Evolutionary conservation across 2,329 filamentous ascomycete species (phyloP).

Genomic region (Colletotrichum tropicale): DNA sequence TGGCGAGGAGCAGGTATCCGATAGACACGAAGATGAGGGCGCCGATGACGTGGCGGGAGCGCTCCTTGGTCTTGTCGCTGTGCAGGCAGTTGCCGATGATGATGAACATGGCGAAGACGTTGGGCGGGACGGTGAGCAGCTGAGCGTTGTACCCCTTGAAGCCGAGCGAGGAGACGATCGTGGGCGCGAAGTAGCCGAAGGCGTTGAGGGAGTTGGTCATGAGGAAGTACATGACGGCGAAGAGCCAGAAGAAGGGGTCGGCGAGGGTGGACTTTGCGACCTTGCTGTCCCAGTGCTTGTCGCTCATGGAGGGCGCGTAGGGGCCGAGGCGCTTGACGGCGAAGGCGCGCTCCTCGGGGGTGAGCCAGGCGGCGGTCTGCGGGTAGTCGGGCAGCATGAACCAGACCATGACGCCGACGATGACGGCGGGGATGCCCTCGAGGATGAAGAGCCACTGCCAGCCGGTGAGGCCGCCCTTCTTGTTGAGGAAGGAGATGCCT

Average conservation of each 20-base stretch:
- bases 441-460: conserved; percentile 73
- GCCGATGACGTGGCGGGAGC: conserved; percentile 33
- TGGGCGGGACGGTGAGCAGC: conserved; percentile 39
- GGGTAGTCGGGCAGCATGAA: conserved; percentile 37
- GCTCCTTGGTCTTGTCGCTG: conserved; percentile 33
- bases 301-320: conserved; percentile 34
- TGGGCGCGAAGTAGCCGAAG: conserved; percentile 37
- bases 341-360: conserved; percentile 34
- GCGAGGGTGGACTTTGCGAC: conserved; percentile 33
- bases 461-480: conserved; percentile 49
- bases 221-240: conserved; percentile 32
- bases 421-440: conserved; percentile 35
- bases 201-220: conserved; percentile 39
- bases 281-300: conserved; percentile 37
- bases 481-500: conserved; percentile 51
- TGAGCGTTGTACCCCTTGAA: conserved; percentile 36
- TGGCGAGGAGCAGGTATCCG: conserved; percentile 33
- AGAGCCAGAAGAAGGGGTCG: conserved; percentile 39
- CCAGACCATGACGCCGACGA: conserved; percentile 34
- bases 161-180: conserved; percentile 38
- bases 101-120: conserved; percentile 38
- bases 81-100: conserved; percentile 34
- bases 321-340: conserved; percentile 38
- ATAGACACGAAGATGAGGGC: conserved; percentile 30
- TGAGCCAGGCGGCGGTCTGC: conserved; percentile 36